Evolutionary conservation across 306 rosid species (phyloP).

Genomic region (Dalbergia oliveri): DNA sequence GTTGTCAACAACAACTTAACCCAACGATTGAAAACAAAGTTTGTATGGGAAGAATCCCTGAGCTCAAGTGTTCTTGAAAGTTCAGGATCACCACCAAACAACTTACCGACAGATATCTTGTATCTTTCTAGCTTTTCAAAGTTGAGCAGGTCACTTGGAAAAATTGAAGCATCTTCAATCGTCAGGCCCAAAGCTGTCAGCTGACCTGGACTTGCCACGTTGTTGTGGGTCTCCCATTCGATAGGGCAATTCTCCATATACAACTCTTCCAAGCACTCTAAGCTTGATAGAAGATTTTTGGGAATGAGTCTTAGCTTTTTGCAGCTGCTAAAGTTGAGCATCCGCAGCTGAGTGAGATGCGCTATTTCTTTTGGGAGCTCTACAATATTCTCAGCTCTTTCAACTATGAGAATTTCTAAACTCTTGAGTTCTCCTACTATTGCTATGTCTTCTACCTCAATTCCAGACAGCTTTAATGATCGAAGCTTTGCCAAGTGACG

Average conservation of each 20-base stretch:
- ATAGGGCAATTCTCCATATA: too few species aligned
- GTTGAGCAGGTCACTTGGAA: neutral
- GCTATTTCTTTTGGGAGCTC: constrained; percentile 42
- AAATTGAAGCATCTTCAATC: neutral
- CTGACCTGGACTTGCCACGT: neutral
- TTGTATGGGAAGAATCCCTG: too few species aligned
- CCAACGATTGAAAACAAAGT: neutral
- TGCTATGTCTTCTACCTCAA: neutral
- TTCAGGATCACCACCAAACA: too few species aligned
- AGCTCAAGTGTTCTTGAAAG: constrained; percentile 1
- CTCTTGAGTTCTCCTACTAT: neutral
- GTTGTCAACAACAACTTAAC: neutral
- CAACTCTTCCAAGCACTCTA: too few species aligned
- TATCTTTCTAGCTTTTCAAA: constrained; percentile 13
- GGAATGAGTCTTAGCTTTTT: too few species aligned
- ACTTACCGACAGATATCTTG: neutral
- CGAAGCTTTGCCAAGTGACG: neutral
- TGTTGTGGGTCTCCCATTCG: too few species aligned
- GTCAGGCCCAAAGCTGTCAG: neutral
- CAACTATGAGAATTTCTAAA: constrained; percentile 11
- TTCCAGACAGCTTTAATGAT: neutral
- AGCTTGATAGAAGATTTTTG: too few species aligned
- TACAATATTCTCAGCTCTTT: neutral
- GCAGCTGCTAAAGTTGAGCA: neutral
- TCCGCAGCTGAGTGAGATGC: constrained; percentile 31